Base-by-base conservation (phyloP, 2,329 filamentous ascomycete species). In the Xylaria polymorpha region DNA sequence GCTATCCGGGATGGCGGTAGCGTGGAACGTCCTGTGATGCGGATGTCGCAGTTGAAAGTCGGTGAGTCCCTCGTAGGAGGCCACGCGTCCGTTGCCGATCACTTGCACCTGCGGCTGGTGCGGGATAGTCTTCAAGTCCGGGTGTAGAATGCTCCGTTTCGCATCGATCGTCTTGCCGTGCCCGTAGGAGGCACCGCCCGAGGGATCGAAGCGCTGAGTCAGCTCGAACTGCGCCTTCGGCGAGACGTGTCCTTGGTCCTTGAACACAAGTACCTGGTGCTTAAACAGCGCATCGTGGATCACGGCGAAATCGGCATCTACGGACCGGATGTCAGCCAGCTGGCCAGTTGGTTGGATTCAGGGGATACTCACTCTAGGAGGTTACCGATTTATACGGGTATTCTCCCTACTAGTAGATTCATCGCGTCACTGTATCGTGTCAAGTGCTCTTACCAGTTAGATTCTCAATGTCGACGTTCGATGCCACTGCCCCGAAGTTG, bases 101-200 rank as follows among this genome's bases (percentile, higher is more conserved):
- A 94, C 89, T 76, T 94, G 92, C 1, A 93, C 90, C 78, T 94
- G 91, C 0, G 92, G 91, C 78, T 94, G 92, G 74, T 93, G 90
- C 0, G 92, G 92, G 50, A 94, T 88, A 0, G 92, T 94, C 82
- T 94, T 94, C 20, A 94, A 84, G 74, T 94, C 92, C 0, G 92
- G 92, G 76, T 94, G 91, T 20, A 94, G 85, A 74, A 94, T 89
- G 64, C 84, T 87, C 59, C 85, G 86, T 78, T 86, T 85, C 32
- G 82, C 82, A 74, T 93, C 91, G 57, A 93, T 83, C 0, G 91
- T 92, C 80, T 91, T 92, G 76, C 91, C 92, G 77, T 94, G 92
- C 18, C 92, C 92, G 79, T 94, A 94, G 15, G 85, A 86, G 15
- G 85, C 84, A 1, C 85, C 85, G 6, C 83, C 76, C 0, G 64